Percentiles rank a stretch among this genome's conserved stretches.
phyloP scores from a whole-genome alignment of 441 rosid species.

The Brassica hybrid region DNA sequence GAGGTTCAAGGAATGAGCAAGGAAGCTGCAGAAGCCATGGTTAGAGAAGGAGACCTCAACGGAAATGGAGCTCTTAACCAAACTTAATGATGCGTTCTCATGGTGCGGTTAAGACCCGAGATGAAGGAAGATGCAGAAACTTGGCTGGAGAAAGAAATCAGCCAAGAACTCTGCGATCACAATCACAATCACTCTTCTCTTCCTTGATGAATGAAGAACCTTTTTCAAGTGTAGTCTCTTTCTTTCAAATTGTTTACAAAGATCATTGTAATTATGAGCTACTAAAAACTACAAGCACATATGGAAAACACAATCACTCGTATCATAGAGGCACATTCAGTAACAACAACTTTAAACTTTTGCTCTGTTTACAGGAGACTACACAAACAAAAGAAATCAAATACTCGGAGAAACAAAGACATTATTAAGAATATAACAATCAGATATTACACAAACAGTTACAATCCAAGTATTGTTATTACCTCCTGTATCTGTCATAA shows the following conservation, averaged over 20 bases:
- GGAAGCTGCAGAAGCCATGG: constrained; percentile 72
- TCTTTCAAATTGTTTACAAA: neutral
- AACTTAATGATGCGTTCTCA: constrained; percentile 77
- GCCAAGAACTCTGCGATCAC: constrained; percentile 50
- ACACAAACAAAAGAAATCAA: neutral
- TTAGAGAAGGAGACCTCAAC: constrained; percentile 85
- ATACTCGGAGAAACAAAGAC: neutral
- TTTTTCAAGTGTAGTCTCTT: neutral
- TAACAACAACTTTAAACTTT: constrained; percentile 44
- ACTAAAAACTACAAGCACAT: constrained; percentile 15
- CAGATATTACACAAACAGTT: neutral
- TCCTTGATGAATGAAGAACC: constrained; percentile 7
- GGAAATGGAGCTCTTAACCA: constrained; percentile 82
- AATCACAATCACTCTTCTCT: constrained; percentile 37
- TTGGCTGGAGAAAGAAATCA: constrained; percentile 75
- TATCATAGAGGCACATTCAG: neutral
- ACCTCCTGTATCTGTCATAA: constrained; percentile 43
- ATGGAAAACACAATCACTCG: neutral
- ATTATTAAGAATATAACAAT: neutral
- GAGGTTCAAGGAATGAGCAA: constrained; percentile 79
- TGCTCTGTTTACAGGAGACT: constrained; percentile 68
- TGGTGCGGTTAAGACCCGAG: constrained; percentile 89
- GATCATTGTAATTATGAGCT: neutral
- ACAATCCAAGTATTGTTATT: constrained; percentile 20
- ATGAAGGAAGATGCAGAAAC: constrained; percentile 79